Base-by-base conservation (phyloP, 2,329 filamentous ascomycete species). In the Scedosporium apiospermum region DNA sequence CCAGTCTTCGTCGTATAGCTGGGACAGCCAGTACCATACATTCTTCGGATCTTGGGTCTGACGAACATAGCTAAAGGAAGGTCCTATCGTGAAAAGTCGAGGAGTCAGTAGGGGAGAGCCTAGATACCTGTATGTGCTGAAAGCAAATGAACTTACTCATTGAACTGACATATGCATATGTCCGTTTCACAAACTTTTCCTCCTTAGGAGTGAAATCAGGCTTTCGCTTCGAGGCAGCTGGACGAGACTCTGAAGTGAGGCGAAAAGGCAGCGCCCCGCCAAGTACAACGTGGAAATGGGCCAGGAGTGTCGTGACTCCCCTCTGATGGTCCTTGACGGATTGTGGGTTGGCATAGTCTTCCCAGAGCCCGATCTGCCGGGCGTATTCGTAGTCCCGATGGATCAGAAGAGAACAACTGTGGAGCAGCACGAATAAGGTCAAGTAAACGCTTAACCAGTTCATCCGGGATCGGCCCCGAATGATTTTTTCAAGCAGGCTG, bases 1-100 rank as follows among this genome's bases (percentile, higher is more conserved):
- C 61, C 61, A 63, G n/a, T 34, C 66, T 73, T 60, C 41, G 21
- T 63, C 57, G 26, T 60, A 63, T 7, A 63, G 46, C 34, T 63
- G 62, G 3, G 58, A 60, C 4, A 63, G 21, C 62, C 62, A 63
- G n/a, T 63, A 63, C 51, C 38, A 57, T 18, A 46, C 49, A 41
- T 63, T 63, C 27, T 34, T 41, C 10, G 57, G 18, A 41, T 63
- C 46, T 5, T 38, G 14, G 12, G 53, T 7, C 3, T 21, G 12
- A 18, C 60, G 53, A 30, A 62, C 41, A 21, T 44, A 1, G 34
- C 51, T 16, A 18, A 62, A 41, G 16, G 21, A 34, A 6, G 34
- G 26, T 1, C n/a, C 59, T 61, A 57, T n/a, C 18, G 26, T 21
- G 26, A 57, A 23, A 61, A 57, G 49, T 44, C 5, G 41, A 21